Base-by-base conservation (phyloP, 495 filamentous ascomycete species). In the Penicillium parvum region DNA sequence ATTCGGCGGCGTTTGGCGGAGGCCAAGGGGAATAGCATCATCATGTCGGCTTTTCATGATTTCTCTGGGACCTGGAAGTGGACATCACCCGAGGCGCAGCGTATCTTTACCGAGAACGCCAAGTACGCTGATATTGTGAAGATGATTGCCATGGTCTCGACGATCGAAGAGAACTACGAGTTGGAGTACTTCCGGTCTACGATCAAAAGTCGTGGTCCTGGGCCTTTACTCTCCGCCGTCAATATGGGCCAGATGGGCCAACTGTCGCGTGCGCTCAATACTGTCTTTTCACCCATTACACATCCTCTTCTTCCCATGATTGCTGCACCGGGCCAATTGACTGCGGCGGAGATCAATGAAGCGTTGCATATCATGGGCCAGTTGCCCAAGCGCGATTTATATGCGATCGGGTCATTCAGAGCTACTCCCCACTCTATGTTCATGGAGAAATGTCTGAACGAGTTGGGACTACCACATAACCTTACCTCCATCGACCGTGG, bases 401-500 rank as follows among this genome's bases (percentile, higher is more conserved):
- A 89, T 52, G 85, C 83, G 30, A 84, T 91, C 50, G 85, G 82
- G 37, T 85, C 78, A 16, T 81, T 84, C 32, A 78, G 79, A 16
- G 74, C 81, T 3, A 84, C 78, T 7, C 82, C 84, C 0, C 84
- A 88, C 52, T 84, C 85, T 10, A 82, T 86, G 57, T 91, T 90
- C 58, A 88, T 86, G 67, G 85, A 89, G 54, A 90, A 90, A 57
- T 90, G 86, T 53, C 82, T 92, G 61, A 92, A 92, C 57, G 87
- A 92, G 59, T 75, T 90, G 15, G 84, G 85, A 14, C 69, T 92
- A n/a, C 86, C 86, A 15, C 87, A 92, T 44, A 79, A 81, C 41
- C 83, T 90, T 54, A 78, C 76, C 20, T 82, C 81, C n/a, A 77
- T 88, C 11, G 86, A 90, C 58, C 73, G 83, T 28, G 79, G 79